These are phyloP conservation scores for Huntiella moniliformis DNA, from an alignment of 2,329 filamentous ascomycete genomes.

Conservation along the genomic window DNA sequence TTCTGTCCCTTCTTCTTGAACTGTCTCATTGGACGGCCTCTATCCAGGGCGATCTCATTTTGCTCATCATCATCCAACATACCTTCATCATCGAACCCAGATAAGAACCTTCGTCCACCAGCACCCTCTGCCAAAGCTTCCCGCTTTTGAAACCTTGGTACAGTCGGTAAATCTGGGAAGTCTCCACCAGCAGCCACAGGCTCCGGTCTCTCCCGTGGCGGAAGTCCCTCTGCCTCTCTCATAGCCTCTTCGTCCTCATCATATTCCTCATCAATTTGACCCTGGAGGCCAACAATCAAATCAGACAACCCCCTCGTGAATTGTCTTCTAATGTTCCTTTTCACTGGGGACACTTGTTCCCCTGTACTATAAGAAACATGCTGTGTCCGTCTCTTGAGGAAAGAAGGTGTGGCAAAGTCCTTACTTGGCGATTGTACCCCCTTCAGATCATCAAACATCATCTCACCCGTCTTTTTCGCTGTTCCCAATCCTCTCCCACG, in stretches of 20 bases:
- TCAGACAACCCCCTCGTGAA: conserved; percentile 54
- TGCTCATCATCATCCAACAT: conserved; percentile 32
- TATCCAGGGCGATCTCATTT: conserved; percentile 31
- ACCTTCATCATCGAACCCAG: conserved; percentile 45
- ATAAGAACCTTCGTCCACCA: conserved; percentile 26
- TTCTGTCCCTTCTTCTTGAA: conserved; percentile 79
- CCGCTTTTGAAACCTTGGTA: conserved; percentile 8
- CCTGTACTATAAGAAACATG: not conserved
- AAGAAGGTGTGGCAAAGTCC: conserved; percentile 50
- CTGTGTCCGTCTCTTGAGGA: conserved; percentile 27
- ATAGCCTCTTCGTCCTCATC: conserved; percentile 60
- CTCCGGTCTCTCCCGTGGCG: not conserved
- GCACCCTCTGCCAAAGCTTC: conserved; percentile 6
- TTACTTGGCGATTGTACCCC: conserved; percentile 32
- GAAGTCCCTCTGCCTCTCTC: conserved; percentile 43
- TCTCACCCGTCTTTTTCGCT: conserved; percentile 17
- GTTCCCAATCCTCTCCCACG: conserved; percentile 16
- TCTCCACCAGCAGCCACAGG: conserved; percentile 17
- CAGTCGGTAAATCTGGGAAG: conserved; percentile 13
- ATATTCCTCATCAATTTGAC: conserved; percentile 47
- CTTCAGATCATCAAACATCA: conserved; percentile 15
- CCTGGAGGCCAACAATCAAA: conserved; percentile 51
- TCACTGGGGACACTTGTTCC: conserved; percentile 2
- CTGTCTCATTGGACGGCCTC: conserved; percentile 39
- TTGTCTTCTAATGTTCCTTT: conserved; percentile 34